These are phyloP conservation scores for Termitomyces sp. DNA, from an alignment of 768 basidiomycete genomes.

Conservation along the genomic window DNA sequence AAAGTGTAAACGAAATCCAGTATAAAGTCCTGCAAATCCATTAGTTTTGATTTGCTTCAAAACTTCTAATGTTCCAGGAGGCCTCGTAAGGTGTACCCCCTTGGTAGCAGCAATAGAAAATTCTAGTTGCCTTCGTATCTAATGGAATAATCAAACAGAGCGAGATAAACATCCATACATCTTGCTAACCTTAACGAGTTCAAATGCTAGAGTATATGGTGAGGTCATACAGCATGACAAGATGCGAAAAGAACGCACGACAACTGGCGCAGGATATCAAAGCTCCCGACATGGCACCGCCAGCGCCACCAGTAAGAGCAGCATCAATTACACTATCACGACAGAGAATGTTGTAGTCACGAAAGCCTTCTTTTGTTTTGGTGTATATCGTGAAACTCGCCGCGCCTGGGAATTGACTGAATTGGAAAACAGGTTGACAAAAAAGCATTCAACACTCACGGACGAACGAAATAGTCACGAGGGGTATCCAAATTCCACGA, in stretches of 20 bases:
- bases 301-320: conserved; percentile 73
- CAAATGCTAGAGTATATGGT: conserved; percentile 59
- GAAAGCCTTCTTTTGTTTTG: conserved; percentile 73
- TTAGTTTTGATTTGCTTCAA: conserved; percentile 70
- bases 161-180: conserved; percentile 4
- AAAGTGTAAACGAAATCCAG: conserved; percentile 86
- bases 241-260: conserved; percentile 52
- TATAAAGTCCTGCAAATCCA: conserved; percentile 70
- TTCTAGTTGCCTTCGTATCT: conserved; percentile 91
- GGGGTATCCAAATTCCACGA: conserved; percentile 87
- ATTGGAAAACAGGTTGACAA: conserved; percentile 5
- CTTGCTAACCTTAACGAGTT: conserved; percentile 82
- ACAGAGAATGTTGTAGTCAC: conserved; percentile 54
- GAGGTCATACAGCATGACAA: conserved; percentile 2
- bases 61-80: conserved; percentile 76
- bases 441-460: conserved; percentile 52
- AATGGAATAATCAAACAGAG: conserved; percentile 4
- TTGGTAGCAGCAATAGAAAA: conserved; percentile 85
- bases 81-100: conserved; percentile 64
- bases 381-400: conserved; percentile 92
- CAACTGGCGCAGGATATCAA: conserved; percentile 87
- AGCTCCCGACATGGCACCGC: conserved; percentile 86
- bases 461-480: conserved; percentile 94
- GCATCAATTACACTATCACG: conserved; percentile 64
- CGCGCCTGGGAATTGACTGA: conserved; percentile 51